Evolutionary conservation across 2,329 filamentous ascomycete genomes (phyloP).

Genomic region (Pseudogymnoascus sp.): DNA sequence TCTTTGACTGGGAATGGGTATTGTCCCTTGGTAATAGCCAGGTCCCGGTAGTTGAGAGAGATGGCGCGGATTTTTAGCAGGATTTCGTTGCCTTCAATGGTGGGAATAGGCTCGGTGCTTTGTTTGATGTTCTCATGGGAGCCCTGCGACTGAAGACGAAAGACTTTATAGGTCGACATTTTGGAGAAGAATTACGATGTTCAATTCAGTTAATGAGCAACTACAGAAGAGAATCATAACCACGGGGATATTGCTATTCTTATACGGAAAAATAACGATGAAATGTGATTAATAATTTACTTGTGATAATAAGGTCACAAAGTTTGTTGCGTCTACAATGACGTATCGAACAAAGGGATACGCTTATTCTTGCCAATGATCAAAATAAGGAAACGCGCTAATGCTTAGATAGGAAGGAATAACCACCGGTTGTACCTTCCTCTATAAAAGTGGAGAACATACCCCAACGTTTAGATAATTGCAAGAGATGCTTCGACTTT

Average conservation of each 20-base stretch:
- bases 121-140: conserved; percentile 19
- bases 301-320: background rate
- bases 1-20: conserved; percentile 29
- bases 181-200: background rate
- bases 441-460: background rate
- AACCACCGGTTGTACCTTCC: background rate
- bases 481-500: background rate
- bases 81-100: conserved; percentile 22
- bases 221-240: background rate
- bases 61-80: conserved; percentile 27
- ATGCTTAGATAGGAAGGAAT: background rate
- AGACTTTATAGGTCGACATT: conserved; percentile 16
- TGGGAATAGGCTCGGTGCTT: conserved; percentile 22
- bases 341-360: background rate
- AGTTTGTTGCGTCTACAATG: background rate
- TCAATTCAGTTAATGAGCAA: background rate
- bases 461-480: background rate
- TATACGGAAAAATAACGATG: background rate
- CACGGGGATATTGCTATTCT: background rate
- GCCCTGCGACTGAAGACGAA: conserved; percentile 11
- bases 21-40: conserved; percentile 22
- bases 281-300: background rate
- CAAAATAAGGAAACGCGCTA: background rate
- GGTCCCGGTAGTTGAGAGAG: conserved; percentile 30
- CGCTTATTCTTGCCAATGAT: background rate